A percentile compares a stretch with the other conserved stretches of the same genome.
phyloP scores from a whole-genome alignment of 2,329 filamentous ascomycete genomes.

The Passalora sequoiae region DNA sequence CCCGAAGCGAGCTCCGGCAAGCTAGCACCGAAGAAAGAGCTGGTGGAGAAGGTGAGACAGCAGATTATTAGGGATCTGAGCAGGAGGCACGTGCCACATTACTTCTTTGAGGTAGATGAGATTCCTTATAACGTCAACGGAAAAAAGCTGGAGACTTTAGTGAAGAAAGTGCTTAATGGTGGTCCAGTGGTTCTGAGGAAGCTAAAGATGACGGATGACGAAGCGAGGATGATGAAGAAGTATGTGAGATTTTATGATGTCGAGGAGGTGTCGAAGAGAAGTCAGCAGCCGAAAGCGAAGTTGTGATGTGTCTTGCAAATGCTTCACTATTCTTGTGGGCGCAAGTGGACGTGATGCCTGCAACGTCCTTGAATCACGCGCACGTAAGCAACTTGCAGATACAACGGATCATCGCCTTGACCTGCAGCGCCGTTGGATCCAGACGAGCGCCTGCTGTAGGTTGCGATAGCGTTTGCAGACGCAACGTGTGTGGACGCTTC shows the following conservation, averaged over 20 bases:
- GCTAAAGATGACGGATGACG: slow-evolving; percentile 13
- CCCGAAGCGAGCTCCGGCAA: not conserved
- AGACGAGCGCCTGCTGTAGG: no score
- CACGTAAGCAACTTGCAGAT: no score
- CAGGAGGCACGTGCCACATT: slow-evolving; percentile 12
- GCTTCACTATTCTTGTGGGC: no score
- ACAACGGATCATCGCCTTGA: no score
- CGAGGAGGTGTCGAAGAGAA: slow-evolving; percentile 3
- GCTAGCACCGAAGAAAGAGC: not conserved
- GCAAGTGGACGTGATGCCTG: no score
- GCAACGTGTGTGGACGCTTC: no score
- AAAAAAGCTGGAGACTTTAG: slow-evolving; percentile 12
- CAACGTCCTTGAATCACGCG: no score
- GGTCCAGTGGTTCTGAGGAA: slow-evolving; percentile 10
- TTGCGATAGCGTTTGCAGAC: no score
- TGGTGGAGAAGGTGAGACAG: slow-evolving; percentile 2
- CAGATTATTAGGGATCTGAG: slow-evolving; percentile 10
- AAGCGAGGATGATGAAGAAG: slow-evolving; percentile 8
- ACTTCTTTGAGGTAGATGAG: slow-evolving; percentile 9
- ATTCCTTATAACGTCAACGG: slow-evolving; percentile 14
- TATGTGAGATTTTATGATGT: slow-evolving; percentile 11
- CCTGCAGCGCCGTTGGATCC: no score
- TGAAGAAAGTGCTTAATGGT: slow-evolving; percentile 9
- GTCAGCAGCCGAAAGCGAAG: slow-evolving; percentile 1
- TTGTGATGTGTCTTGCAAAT: slow-evolving; percentile 1